These are phyloP conservation scores for Perilla frutescens DNA, from an alignment of 257 asterid genomes.

Conservation along the genomic window DNA sequence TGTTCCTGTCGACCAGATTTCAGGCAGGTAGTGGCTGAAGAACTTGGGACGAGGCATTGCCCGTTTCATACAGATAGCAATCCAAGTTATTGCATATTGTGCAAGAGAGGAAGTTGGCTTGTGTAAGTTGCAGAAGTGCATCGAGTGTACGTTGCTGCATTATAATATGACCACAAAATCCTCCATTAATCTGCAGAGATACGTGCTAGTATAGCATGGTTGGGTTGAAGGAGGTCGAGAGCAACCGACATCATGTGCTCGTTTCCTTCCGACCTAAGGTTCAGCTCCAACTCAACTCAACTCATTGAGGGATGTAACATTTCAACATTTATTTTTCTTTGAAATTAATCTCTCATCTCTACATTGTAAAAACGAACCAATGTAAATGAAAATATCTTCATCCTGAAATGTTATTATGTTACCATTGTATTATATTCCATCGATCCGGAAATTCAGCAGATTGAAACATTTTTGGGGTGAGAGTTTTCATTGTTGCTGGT, in stretches of 20 bases:
- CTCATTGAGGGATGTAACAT: not conserved
- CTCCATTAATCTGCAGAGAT: conserved; percentile 1
- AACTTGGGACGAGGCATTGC: not conserved
- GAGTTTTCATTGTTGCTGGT: not conserved
- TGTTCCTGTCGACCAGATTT: conserved; percentile 54
- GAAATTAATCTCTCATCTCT: not conserved
- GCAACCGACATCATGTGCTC: not conserved
- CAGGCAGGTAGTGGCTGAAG: conserved; percentile 42
- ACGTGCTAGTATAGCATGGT: not conserved
- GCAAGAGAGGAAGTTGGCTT: conserved; percentile 13
- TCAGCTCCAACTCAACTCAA: conserved; percentile 5
- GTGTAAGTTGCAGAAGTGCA: not conserved
- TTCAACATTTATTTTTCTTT: not conserved
- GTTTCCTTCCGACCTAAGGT: conserved; percentile 22
- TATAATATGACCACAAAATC: not conserved
- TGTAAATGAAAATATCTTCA: conserved; percentile 27
- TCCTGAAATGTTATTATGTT: conserved; percentile 1
- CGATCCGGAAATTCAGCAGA: not conserved
- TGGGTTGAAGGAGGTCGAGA: conserved; percentile 10
- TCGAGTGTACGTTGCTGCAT: not conserved
- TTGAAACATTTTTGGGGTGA: not conserved
- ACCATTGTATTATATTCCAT: not conserved
- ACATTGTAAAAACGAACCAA: not conserved
- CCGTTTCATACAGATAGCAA: not conserved
- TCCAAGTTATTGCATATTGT: conserved; percentile 19